These are phyloP conservation scores for Limnanthes douglasii DNA, from an alignment of 345 rosid species.

Conservation along the genomic window DNA sequence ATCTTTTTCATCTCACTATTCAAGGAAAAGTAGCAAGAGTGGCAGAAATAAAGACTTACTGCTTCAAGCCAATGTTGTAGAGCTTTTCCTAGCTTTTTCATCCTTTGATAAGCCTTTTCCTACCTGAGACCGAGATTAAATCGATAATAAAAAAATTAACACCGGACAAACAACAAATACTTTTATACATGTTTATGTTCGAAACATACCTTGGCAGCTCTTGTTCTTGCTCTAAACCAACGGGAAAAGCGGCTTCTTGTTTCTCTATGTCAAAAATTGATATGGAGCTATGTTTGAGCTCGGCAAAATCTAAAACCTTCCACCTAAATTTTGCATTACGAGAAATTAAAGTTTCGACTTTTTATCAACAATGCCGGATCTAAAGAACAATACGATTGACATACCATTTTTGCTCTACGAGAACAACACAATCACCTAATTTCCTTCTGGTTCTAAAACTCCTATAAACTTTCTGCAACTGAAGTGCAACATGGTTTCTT, in stretches of 20 bases:
- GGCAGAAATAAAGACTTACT: too few relatives aligned
- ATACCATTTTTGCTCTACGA: slow-evolving; percentile 90
- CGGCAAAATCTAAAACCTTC: slow-evolving; percentile 86
- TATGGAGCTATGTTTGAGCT: slow-evolving; percentile 79
- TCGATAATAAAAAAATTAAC: not conserved
- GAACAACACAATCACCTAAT: slow-evolving; percentile 87
- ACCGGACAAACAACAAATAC: not conserved
- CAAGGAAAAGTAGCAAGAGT: too few relatives aligned
- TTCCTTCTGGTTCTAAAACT: slow-evolving; percentile 84
- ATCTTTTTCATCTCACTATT: too few relatives aligned
- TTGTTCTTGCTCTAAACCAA: slow-evolving; percentile 82
- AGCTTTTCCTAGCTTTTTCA: slow-evolving; percentile 70
- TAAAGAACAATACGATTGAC: too few relatives aligned
- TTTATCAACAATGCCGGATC: too few relatives aligned
- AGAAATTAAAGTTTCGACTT: too few relatives aligned
- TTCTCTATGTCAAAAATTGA: slow-evolving; percentile 77
- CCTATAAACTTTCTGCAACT: slow-evolving; percentile 83
- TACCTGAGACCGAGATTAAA: slow-evolving; percentile 32
- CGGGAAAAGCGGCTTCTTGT: slow-evolving; percentile 77
- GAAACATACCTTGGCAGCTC: slow-evolving; percentile 66
- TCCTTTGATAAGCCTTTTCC: slow-evolving; percentile 89
- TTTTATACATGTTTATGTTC: not conserved
- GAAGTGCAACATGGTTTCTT: slow-evolving; percentile 46
- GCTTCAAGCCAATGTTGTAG: slow-evolving; percentile 98
- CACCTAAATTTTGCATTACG: slow-evolving; percentile 38